Evolutionary conservation across 2,329 filamentous ascomycete genomes (phyloP).

Genomic region (Lecanosticta acicola): DNA sequence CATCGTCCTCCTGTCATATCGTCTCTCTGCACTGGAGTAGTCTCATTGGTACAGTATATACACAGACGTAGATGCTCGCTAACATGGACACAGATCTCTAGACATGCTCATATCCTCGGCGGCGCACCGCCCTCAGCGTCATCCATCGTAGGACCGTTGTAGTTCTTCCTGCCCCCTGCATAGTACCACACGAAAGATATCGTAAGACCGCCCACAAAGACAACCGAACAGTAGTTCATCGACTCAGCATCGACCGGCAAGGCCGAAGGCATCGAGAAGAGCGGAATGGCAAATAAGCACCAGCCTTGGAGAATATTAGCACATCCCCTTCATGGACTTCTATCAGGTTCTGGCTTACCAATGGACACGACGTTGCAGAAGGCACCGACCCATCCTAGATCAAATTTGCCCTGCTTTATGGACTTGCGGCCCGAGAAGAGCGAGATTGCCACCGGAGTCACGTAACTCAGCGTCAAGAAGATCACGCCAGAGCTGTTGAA

Average conservation of each 20-base stretch:
- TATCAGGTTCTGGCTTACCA: slow-evolving; percentile 42
- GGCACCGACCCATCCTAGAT: slow-evolving; percentile 57
- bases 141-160: slow-evolving; percentile 46
- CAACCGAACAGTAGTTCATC: slow-evolving; percentile 70
- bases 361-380: slow-evolving; percentile 61
- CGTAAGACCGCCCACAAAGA: slow-evolving; percentile 61
- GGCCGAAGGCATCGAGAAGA: slow-evolving; percentile 62
- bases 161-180: slow-evolving; percentile 64
- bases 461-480: slow-evolving; percentile 63
- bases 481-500: slow-evolving; percentile 54
- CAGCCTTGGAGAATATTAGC: slow-evolving; percentile 47
- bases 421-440: slow-evolving; percentile 56
- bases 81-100: too few relatives aligned
- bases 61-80: too few relatives aligned
- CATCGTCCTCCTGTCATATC: too few relatives aligned
- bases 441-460: slow-evolving; percentile 60
- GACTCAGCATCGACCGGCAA: slow-evolving; percentile 54
- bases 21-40: too few relatives aligned
- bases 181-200: slow-evolving; percentile 63
- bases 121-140: slow-evolving; percentile 1
- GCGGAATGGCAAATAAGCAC: slow-evolving; percentile 62
- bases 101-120: not conserved
- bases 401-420: slow-evolving; percentile 53
- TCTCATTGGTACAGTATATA: too few relatives aligned
- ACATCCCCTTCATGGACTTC: not conserved